phyloP scores from a whole-genome alignment of 1,139 yeast genomes.

The Yamadazyma sp. region DNA sequence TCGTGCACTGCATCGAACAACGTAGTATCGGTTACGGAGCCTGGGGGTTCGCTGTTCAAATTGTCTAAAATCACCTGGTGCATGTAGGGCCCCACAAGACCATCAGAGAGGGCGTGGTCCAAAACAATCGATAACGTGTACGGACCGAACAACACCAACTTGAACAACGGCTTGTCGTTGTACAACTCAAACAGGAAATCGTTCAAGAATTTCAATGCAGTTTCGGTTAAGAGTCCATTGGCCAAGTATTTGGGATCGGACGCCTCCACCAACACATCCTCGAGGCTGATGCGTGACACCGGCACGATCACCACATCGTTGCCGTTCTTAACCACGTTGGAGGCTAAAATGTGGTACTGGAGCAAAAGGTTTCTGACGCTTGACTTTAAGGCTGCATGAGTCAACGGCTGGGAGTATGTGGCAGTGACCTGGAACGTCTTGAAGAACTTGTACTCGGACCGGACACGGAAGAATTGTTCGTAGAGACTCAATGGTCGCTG shows the following conservation, averaged over 20 bases:
- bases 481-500: constrained; percentile 28
- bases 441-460: constrained; percentile 32
- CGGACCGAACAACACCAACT: constrained; percentile 26
- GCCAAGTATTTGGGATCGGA: constrained; percentile 16
- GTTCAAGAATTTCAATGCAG: constrained; percentile 27
- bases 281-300: constrained; percentile 20
- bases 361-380: constrained; percentile 34
- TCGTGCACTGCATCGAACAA: constrained; percentile 24
- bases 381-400: constrained; percentile 19
- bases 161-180: constrained; percentile 31
- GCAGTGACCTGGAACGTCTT: constrained; percentile 37
- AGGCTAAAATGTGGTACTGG: constrained; percentile 35
- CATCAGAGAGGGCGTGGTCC: constrained; percentile 47
- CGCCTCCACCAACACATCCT: constrained; percentile 24
- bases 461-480: constrained; percentile 38
- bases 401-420: constrained; percentile 28
- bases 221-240: constrained; percentile 25
- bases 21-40: constrained; percentile 9
- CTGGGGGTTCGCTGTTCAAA: constrained; percentile 11
- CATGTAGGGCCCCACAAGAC: constrained; percentile 39
- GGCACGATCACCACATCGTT: constrained; percentile 24
- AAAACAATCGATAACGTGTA: constrained; percentile 28
- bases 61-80: constrained; percentile 37
- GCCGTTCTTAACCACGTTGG: constrained; percentile 27
- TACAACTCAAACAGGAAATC: constrained; percentile 24